Conservation (phyloP, 352 stramenopile species). For the Phytophthora ohioensis region DNA sequence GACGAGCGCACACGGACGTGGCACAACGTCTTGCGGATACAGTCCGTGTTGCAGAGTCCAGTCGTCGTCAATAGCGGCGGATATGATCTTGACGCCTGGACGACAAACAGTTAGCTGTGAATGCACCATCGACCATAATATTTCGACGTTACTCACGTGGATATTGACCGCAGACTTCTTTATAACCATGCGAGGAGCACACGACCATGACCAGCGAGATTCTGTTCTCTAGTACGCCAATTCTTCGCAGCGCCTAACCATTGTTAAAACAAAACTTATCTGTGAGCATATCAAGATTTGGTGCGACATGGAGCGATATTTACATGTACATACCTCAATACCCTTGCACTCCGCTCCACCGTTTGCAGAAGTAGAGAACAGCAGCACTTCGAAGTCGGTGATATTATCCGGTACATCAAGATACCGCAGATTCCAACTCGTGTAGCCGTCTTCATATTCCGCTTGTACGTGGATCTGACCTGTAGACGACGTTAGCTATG, state of each 20-base stretch:
- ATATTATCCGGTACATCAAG: conserved; percentile 25
- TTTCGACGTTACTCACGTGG: conserved; percentile 1
- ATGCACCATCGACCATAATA: too few relatives aligned
- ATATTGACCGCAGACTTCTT: conserved; percentile 11
- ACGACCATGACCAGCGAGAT: conserved; percentile 19
- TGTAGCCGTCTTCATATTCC: neutral
- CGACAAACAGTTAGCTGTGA: neutral
- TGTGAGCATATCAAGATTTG: neutral
- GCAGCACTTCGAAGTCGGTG: conserved; percentile 1
- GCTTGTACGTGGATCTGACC: conserved; percentile 19
- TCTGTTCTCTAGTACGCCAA: conserved; percentile 4
- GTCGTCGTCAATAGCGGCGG: too few relatives aligned
- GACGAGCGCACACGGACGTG: too few relatives aligned
- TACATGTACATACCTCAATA: conserved; percentile 11
- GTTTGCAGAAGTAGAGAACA: conserved; percentile 19
- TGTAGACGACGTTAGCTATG: neutral
- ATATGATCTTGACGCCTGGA: neutral
- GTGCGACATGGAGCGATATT: too few relatives aligned
- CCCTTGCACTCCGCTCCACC: conserved; percentile 18
- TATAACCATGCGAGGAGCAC: conserved; percentile 12
- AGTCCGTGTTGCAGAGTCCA: too few relatives aligned
- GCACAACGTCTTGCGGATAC: too few relatives aligned
- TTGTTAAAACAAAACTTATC: neutral
- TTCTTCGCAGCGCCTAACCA: neutral
- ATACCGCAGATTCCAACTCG: conserved; percentile 13